Conservation (phyloP, 106 monocot genomes). For the Dendrobium nobile region DNA sequence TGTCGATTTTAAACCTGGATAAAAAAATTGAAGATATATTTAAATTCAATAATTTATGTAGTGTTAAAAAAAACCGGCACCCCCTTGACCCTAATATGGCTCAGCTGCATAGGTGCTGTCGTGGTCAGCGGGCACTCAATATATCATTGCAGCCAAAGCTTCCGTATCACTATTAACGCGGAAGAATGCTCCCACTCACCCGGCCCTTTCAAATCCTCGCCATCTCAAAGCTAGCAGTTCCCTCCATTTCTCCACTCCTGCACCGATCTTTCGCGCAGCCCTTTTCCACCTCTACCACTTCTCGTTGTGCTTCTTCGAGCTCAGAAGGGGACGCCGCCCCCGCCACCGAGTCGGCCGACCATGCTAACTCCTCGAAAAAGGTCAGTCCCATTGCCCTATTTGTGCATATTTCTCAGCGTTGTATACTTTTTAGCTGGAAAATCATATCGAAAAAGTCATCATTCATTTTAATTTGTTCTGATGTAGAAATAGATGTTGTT, state of each 20-base stretch:
- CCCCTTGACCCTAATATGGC: too few relatives aligned
- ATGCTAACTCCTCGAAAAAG: not conserved
- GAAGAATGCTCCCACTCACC: not conserved
- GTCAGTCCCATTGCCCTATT: not conserved
- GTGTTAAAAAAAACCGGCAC: too few relatives aligned
- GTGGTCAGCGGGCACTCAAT: too few relatives aligned
- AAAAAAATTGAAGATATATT: too few relatives aligned
- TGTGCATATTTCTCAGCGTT: not conserved
- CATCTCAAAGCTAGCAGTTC: not conserved
- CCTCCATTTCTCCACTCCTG: not conserved
- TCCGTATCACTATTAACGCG: not conserved
- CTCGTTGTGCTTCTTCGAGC: not conserved
- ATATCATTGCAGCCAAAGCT: too few relatives aligned
- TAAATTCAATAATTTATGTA: too few relatives aligned
- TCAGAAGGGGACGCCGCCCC: not conserved
- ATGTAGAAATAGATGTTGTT: not conserved
- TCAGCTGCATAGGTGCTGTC: too few relatives aligned
- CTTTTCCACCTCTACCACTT: not conserved
- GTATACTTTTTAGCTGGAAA: not conserved
- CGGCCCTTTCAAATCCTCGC: slow-evolving; percentile 3
- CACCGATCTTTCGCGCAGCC: not conserved
- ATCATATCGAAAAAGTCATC: not conserved
- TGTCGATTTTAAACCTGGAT: too few relatives aligned
- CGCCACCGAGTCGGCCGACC: not conserved
- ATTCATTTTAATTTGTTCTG: not conserved